Percentiles rank a stretch among this genome's conserved stretches.
Evolutionary conservation across 179 eudicot species (phyloP).

Genomic region (Corrigiola litoralis): DNA sequence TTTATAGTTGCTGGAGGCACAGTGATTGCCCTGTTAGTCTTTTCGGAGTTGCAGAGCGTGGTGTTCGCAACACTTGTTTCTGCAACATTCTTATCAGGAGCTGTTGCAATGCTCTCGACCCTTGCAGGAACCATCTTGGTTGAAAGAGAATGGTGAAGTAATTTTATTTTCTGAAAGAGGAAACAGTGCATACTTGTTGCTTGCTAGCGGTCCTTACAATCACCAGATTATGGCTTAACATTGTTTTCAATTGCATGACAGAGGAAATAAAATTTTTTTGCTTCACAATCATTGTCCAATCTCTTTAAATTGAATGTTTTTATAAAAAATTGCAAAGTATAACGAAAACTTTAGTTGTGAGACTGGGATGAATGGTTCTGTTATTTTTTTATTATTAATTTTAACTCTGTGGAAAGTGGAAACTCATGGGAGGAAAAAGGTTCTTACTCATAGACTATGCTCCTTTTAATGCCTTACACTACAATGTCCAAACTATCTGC

Average conservation of each 20-base stretch:
- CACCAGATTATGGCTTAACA: background rate
- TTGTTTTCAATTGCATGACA: background rate
- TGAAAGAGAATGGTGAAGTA: constrained; percentile 87
- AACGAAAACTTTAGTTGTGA: too few relatives aligned
- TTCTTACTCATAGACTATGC: too few relatives aligned
- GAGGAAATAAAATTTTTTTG: too few relatives aligned
- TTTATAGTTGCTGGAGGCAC: constrained; percentile 79
- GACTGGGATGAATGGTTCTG: too few relatives aligned
- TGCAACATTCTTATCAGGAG: constrained; percentile 67
- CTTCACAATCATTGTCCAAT: too few relatives aligned
- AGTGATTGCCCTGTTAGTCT: constrained; percentile 42
- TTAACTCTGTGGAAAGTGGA: too few relatives aligned
- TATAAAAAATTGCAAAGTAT: too few relatives aligned
- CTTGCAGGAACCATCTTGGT: constrained; percentile 93
- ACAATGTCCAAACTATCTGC: constrained; percentile 7
- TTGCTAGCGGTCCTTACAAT: background rate
- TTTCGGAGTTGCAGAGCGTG: constrained; percentile 34
- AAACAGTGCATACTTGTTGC: background rate
- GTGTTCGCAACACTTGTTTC: constrained; percentile 49
- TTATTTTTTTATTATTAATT: too few relatives aligned
- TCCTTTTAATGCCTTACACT: too few relatives aligned
- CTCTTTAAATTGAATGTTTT: too few relatives aligned
- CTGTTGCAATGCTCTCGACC: constrained; percentile 78
- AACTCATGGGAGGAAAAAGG: too few relatives aligned
- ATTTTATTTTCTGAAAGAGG: background rate